Evolutionary conservation across 192 early-diverging fungal genomes (phyloP), one percentile per base, ranked within the genome.

Genomic region (Mortierella hygrophila): DNA sequence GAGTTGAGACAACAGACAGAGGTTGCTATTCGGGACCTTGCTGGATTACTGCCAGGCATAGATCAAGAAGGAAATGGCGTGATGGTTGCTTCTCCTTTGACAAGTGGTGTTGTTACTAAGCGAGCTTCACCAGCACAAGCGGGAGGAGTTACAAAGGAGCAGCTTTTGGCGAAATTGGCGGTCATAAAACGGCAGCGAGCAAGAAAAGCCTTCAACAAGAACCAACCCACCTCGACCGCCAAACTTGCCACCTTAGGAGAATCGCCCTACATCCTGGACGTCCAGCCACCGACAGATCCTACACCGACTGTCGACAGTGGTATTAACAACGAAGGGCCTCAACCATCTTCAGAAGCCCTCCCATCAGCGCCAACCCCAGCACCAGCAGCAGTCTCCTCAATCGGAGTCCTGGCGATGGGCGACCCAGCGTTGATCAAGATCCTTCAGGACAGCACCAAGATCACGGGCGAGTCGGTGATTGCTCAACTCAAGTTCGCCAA

Each of bases 351-450:
- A 37, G 40, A 46, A 47, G 10, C 74, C 35, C 23, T 63, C 8
- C 5, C 69, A n/a, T 11, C 47, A 38, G 15, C 49, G 46, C 15
- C 32, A n/a, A 26, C 37, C 21, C 9, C 71, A 21, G 37, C 26
- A n/a, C 32, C 63, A 55, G 11, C 40, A 18, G 21, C 63, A 55
- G 26, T 42, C 49, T 32, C 72, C 1, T 38, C 49, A 8, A 38
- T 84, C 1, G 83, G 79, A n/a, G 65, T 86, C 47, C 46, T 86
- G 47, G 84, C 79, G 21, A 26, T 86, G 70, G 68, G 52, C 7
- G 76, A 86, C 49, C 52, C 68, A 20, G 29, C 7, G 3, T 26
- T 86, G 41, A 75, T 86, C 52, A 65, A 77, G 29, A 74, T 81
- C 44, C 52, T 86, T 9, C 68, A 63, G 15, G 60, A 70, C 0